Evolutionary conservation across 2,329 filamentous ascomycete species (phyloP).

Genomic region (Aphanoascus verrucosus): DNA sequence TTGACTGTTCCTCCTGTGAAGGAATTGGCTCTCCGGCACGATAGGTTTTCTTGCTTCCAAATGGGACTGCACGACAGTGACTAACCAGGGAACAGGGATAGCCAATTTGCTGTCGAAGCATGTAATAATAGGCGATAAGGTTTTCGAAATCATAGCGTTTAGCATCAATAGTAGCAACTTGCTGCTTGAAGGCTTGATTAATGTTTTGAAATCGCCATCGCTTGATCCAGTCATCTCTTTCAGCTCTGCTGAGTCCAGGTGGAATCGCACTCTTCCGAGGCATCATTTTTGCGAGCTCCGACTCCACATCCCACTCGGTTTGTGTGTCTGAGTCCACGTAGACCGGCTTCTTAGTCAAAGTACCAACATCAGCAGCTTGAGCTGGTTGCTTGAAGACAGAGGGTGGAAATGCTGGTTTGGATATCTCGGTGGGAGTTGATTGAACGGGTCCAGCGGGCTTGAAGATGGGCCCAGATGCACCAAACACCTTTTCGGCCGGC

Average conservation of each 20-base stretch:
- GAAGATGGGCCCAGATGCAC: background rate
- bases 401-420: background rate
- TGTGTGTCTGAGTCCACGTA: slow-evolving; percentile 10
- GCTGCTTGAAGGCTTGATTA: slow-evolving; percentile 33
- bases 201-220: slow-evolving; percentile 24
- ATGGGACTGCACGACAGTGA: slow-evolving; percentile 7
- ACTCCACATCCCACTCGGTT: slow-evolving; percentile 10
- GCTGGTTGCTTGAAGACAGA: background rate
- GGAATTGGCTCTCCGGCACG: background rate
- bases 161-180: slow-evolving; percentile 22
- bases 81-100: slow-evolving; percentile 19
- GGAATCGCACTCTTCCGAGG: slow-evolving; percentile 12
- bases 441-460: background rate
- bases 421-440: background rate
- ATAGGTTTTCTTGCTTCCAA: slow-evolving; percentile 8
- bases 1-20: background rate
- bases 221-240: slow-evolving; percentile 41
- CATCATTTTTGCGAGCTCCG: slow-evolving; percentile 7
- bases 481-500: background rate
- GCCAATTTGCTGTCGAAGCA: slow-evolving; percentile 22
- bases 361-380: background rate
- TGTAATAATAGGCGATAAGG: slow-evolving; percentile 23
- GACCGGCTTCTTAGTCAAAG: background rate
- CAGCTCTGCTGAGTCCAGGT: slow-evolving; percentile 41
- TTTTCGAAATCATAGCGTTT: slow-evolving; percentile 21